Evolutionary conservation across 768 basidiomycete species (phyloP), one percentile per base, ranked within the genome.

Genomic region (Boletus bicolor): DNA sequence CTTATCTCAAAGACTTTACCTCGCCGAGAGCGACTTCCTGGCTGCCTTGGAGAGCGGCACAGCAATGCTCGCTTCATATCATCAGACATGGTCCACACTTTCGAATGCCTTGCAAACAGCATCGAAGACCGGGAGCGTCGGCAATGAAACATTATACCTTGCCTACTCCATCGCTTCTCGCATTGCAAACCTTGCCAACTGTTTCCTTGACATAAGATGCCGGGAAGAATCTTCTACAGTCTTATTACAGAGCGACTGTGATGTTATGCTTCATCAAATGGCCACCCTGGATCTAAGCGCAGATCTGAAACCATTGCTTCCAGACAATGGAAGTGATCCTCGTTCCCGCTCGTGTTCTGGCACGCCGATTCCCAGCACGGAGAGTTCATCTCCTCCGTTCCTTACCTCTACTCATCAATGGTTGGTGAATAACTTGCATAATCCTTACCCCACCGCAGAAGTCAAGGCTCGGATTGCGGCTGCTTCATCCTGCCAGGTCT

Each of bases 371-470:
- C 28, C 2, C 0, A 14, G 15, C 19, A n/a, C 14, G 10, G 36
- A 47, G 1, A 5, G 2, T 0, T 47, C 43, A 0, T 28, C 15
- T 0, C 11, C 57, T 1, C 32, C 49, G 0, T 61, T 61, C 7
- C 42, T 65, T 1, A 7, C n/a, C 5, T 0, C 69, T 1, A 68
- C 74, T 0, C 72, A 76, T 53, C 54, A 47, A 4, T 84, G 82
- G 81, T 59, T 83, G 1, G 21, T 79, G 1, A 43, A 63, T 0
- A 77, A 84, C 44, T 49, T 84, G 0, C 76, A 80, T 44, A 75
- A 82, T 55, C 83, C 83, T 0, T 84, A 84, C 53, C 83, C 83
- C 0, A 59, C 73, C 5, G 0, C 55, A 5, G 17, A 64, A 67
- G 14, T 51, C 67, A 19, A 75, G 41, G 58, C 75, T 2, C 52